phyloP scores from a whole-genome alignment of 1,284 basidiomycete genomes.

The Trichosporon ovoides region DNA sequence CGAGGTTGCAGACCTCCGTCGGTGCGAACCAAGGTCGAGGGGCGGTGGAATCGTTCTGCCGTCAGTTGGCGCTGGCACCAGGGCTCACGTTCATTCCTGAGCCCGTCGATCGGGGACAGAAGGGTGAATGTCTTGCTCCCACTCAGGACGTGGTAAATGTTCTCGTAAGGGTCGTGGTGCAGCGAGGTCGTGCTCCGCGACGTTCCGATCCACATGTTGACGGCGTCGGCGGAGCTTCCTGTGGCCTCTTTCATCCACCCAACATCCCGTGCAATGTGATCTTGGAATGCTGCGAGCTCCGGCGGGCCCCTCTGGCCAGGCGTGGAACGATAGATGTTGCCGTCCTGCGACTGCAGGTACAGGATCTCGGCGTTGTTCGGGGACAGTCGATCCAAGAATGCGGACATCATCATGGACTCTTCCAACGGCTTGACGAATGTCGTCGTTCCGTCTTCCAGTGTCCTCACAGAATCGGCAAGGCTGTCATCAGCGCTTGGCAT shows the following conservation, averaged over 20 bases:
- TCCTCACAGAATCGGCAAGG: constrained; percentile 69
- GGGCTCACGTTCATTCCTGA: constrained; percentile 65
- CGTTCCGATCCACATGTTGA: constrained; percentile 86
- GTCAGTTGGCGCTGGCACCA: constrained; percentile 37
- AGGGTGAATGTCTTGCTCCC: constrained; percentile 79
- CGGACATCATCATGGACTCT: constrained; percentile 61
- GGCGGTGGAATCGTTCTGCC: constrained; percentile 34
- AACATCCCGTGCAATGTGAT: constrained; percentile 62
- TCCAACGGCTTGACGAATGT: constrained; percentile 73
- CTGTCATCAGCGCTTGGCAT: constrained; percentile 46
- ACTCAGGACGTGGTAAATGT: constrained; percentile 78
- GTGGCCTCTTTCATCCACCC: constrained; percentile 66
- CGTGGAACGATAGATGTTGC: constrained; percentile 62
- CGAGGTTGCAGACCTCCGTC: constrained; percentile 14
- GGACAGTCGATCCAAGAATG: constrained; percentile 51
- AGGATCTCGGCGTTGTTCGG: constrained; percentile 51
- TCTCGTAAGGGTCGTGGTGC: constrained; percentile 77
- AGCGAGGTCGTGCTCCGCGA: constrained; percentile 70
- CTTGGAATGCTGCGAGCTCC: constrained; percentile 60
- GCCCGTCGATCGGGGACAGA: constrained; percentile 78
- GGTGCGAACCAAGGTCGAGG: constrained; percentile 32
- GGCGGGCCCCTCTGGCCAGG: constrained; percentile 44
- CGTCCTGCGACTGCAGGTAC: constrained; percentile 87
- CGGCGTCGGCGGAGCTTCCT: constrained; percentile 72
- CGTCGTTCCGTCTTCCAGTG: constrained; percentile 52